Evolutionary conservation across 2,329 filamentous ascomycete genomes (phyloP), one percentile per base, ranked within the genome.

Genomic region (Botryotinia convoluta): DNA sequence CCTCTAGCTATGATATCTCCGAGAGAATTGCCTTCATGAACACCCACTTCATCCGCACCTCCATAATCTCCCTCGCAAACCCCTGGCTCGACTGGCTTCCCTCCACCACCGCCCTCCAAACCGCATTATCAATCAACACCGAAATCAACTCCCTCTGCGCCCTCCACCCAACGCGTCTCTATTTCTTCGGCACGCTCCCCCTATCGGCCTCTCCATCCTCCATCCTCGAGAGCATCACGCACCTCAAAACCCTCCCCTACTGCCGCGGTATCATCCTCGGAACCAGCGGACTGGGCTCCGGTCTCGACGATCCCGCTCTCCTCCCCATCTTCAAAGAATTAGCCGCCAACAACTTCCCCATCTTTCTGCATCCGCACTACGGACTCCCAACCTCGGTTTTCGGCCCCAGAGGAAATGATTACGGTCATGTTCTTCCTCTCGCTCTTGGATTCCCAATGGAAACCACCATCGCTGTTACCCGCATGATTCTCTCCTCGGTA

Each of bases 281-380:
- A 1, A 97, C 95, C 0, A 90, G 91, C 0, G 95, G 95, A 0
- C 84, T 97, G 0, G 94, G 94, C 0, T 84, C 87, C 18, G 94
- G 95, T 0, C 86, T 98, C 1, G 95, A 98, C 80, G 95, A 98
- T 81, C 86, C 88, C 3, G 83, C 84, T 0, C 83, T 98, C 39
- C 86, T 95, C 51, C 90, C 92, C 0, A 87, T 98, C 18, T 93
- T 94, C 82, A 81, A 86, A 18, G 90, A 91, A 0, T 82, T 98
- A 1, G 89, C 93, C 60, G 86, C 87, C 59, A 87, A 88, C 0
- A 82, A 85, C 12, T 85, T 93, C 48, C 85, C 92, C 37, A 85
- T 97, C 67, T 98, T 98, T 83, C 82, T 98, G 69, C 95, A 98
- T 82, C 95, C 95, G 42, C 95, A 98, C 82, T 97, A 98, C 81